Evolutionary conservation across 352 stramenopile genomes (phyloP), one percentile per base, ranked within the genome.

Genomic region (Phytophthora multivora): DNA sequence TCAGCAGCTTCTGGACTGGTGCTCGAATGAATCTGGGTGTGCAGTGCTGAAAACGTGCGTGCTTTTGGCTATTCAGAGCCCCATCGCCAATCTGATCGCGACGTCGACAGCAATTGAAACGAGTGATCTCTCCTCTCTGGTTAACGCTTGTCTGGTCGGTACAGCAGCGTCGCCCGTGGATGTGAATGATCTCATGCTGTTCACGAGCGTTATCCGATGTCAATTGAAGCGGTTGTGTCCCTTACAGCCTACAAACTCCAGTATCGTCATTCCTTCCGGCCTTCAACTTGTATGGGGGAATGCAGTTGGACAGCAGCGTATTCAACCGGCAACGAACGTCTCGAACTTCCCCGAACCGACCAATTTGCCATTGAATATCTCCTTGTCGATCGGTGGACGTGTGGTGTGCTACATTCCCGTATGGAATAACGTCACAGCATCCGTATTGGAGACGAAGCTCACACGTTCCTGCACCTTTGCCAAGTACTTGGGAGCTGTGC

Each of bases 1-100:
- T 41, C 69, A 77, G 47, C 75, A 80, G 42, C 60, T 85, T 23
- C 78, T 66, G 41, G 77, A 86, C 23, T 83, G 67, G 69, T 86
- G 79, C 28, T 12, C 57, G 19, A 69, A 59, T 15, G 69, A 89
- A 35, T 13, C 68, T 6, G 48, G 28, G n/a, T 89, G 79, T 57
- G 52, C 71, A 8, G 52, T 56, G n/a, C 33, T 89, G 11, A 57
- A 47, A 5, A 57, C 51, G 1, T 86, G 79, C 26, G 66, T 89
- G 16, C 55, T 87, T 6, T 45, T 43, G n/a, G 36, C 26, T 7
- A 31, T 66, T 16, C 49, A 62, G 31, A 45, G 5, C n/a, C 50
- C 61, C 3, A 36, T 59, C 23, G 15, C 50, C 19, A 45, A 59
- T 48, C 71, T 68, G 52, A 67, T 66, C 10, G 30, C 45, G 12